Conservation (phyloP, 2,329 filamentous ascomycete species). For the Cytospora paraplurivora region DNA sequence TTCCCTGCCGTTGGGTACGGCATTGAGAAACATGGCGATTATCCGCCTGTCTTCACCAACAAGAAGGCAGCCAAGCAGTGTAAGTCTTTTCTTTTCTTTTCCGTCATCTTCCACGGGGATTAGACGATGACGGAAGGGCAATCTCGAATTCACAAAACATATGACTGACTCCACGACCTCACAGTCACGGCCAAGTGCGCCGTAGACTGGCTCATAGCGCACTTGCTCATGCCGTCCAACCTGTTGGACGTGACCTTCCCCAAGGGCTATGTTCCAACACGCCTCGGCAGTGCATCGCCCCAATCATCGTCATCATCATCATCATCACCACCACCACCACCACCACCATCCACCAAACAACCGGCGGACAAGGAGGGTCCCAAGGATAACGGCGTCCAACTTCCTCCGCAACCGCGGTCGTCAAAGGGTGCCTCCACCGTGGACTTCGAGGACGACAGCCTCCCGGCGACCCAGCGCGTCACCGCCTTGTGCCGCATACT, state of each 20-base stretch:
- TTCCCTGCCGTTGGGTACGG: constrained; percentile 23
- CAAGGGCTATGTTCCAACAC: constrained; percentile 10
- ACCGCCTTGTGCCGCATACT: constrained; percentile 39
- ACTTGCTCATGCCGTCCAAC: constrained; percentile 36
- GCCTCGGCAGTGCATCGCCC: background rate
- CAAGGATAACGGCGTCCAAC: background rate
- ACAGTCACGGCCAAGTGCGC: constrained; percentile 51
- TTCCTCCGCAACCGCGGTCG: constrained; percentile 21
- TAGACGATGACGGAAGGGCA: too few species aligned
- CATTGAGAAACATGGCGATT: constrained; percentile 18
- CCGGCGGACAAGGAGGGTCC: background rate
- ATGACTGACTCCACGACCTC: background rate
- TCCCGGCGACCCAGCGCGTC: constrained; percentile 35
- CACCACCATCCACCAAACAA: background rate
- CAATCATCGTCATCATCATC: too few species aligned
- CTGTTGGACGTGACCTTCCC: constrained; percentile 30
- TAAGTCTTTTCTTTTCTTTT: background rate
- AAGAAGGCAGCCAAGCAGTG: constrained; percentile 58
- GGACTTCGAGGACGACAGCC: constrained; percentile 21
- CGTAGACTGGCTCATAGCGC: constrained; percentile 43
- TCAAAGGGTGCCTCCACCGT: constrained; percentile 3
- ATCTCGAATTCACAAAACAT: too few species aligned
- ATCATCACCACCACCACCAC: too few species aligned
- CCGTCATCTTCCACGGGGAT: background rate
- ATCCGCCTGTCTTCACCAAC: constrained; percentile 42